A percentile compares a stretch with the other conserved stretches of the same genome.
Conservation (phyloP, 352 stramenopile genomes). For the Phytophthora nicotianae region DNA sequence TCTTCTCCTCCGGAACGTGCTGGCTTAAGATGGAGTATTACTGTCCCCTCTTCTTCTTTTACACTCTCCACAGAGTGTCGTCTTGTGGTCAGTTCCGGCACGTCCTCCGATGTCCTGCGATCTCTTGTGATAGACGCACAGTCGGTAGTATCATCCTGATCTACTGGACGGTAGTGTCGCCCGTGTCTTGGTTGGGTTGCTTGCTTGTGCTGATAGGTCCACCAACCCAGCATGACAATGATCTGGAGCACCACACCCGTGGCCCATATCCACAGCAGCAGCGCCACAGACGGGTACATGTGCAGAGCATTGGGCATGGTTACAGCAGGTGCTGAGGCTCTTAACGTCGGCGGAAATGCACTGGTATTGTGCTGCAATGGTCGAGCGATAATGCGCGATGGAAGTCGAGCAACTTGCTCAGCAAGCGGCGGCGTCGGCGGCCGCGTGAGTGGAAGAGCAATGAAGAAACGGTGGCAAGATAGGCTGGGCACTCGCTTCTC, state of each 20-base stretch:
- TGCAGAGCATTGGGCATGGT: constrained; percentile 46
- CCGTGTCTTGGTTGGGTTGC: background rate
- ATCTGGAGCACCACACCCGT: constrained; percentile 40
- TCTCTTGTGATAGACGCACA: constrained; percentile 12
- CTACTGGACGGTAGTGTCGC: constrained; percentile 9
- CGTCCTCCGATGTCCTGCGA: constrained; percentile 23
- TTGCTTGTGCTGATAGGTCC: constrained; percentile 25
- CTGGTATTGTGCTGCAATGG: background rate
- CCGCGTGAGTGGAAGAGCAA: background rate
- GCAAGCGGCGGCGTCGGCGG: background rate
- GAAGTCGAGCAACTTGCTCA: background rate
- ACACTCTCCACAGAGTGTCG: constrained; percentile 22
- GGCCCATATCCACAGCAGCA: constrained; percentile 38
- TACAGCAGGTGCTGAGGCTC: background rate
- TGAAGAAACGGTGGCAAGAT: constrained; percentile 5
- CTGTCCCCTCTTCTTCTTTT: constrained; percentile 4
- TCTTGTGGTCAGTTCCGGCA: constrained; percentile 21
- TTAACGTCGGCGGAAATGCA: background rate
- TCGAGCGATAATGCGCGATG: background rate
- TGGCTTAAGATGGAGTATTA: constrained; percentile 1
- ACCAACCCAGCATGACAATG: constrained; percentile 33
- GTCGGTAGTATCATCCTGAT: constrained; percentile 16
- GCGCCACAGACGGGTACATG: constrained; percentile 45
- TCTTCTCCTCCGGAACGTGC: constrained; percentile 29
- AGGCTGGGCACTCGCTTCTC: constrained; percentile 3